Evolutionary conservation across 805 yeast genomes (phyloP).

Genomic region (Clavispora santaluciae): DNA sequence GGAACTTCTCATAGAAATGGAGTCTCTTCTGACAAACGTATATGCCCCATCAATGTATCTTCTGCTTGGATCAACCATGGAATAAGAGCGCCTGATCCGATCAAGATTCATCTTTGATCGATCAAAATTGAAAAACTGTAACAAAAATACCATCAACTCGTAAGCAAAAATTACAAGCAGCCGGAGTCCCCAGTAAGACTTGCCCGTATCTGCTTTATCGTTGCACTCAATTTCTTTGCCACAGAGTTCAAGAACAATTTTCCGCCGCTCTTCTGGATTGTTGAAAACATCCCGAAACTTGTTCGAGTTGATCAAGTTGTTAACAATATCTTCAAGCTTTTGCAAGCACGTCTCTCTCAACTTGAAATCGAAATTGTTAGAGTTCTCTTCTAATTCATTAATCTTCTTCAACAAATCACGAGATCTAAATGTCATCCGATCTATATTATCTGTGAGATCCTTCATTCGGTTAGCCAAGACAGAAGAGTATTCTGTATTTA

Average conservation of each 20-base stretch:
- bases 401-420: conserved; percentile 37
- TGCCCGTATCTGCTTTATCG: conserved; percentile 7
- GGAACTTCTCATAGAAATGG: conserved; percentile 8
- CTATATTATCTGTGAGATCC: conserved; percentile 31
- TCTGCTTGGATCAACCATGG: conserved; percentile 37
- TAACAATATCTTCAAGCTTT: conserved; percentile 23
- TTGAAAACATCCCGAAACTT: conserved; percentile 28
- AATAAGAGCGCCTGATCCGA: conserved; percentile 35
- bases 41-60: conserved; percentile 33
- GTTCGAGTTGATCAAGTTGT: conserved; percentile 24
- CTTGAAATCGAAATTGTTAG: conserved; percentile 23
- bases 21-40: conserved; percentile 22
- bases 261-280: conserved; percentile 24
- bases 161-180: conserved; percentile 26
- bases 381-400: conserved; percentile 36
- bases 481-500: conserved; percentile 27
- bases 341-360: conserved; percentile 23
- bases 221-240: conserved; percentile 13
- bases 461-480: conserved; percentile 25
- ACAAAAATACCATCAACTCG: conserved; percentile 28
- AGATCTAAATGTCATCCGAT: conserved; percentile 36
- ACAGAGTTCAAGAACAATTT: conserved; percentile 23
- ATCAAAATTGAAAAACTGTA: conserved; percentile 34
- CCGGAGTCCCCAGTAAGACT: conserved; percentile 13
- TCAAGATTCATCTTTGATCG: conserved; percentile 40